Percentiles rank a stretch among this genome's conserved stretches.
Conservation (phyloP, 805 yeast species). For the Teunomyces atbi region DNA sequence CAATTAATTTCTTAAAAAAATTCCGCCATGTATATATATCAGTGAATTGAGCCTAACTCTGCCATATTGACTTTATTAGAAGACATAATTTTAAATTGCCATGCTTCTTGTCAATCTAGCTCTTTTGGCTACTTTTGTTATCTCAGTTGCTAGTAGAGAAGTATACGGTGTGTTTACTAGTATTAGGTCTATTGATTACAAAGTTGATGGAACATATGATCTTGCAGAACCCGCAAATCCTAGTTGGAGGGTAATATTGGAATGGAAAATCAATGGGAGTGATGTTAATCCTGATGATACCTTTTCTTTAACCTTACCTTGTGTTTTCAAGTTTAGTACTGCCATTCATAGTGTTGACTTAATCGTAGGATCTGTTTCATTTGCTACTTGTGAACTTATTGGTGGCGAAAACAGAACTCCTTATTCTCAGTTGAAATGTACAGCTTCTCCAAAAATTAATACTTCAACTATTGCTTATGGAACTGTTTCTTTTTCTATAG, state of each 20-base stretch:
- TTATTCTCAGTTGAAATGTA: constrained; percentile 9
- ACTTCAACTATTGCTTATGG: constrained; percentile 4
- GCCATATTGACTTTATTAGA: too few relatives aligned
- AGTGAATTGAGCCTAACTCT: too few relatives aligned
- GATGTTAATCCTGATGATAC: constrained; percentile 15
- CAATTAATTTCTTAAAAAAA: too few relatives aligned
- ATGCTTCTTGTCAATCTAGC: too few relatives aligned
- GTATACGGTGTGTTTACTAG: too few relatives aligned
- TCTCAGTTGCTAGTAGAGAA: too few relatives aligned
- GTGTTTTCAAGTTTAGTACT: constrained; percentile 14
- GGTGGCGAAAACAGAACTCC: constrained; percentile 7
- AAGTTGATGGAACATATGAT: neutral
- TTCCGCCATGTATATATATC: too few relatives aligned
- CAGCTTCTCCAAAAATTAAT: constrained; percentile 3
- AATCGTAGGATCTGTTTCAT: constrained; percentile 7
- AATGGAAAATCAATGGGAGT: constrained; percentile 10
- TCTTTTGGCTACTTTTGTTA: too few relatives aligned
- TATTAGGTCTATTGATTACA: too few relatives aligned
- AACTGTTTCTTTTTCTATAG: constrained; percentile 16
- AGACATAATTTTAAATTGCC: too few relatives aligned
- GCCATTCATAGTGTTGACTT: constrained; percentile 4
- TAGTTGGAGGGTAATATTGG: too few relatives aligned
- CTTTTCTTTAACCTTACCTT: constrained; percentile 13
- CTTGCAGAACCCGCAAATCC: too few relatives aligned
- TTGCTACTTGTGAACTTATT: constrained; percentile 21